These are phyloP conservation scores for Scenedesmus sp. DNA, from an alignment of 163 green algal species.

Conservation along the genomic window DNA sequence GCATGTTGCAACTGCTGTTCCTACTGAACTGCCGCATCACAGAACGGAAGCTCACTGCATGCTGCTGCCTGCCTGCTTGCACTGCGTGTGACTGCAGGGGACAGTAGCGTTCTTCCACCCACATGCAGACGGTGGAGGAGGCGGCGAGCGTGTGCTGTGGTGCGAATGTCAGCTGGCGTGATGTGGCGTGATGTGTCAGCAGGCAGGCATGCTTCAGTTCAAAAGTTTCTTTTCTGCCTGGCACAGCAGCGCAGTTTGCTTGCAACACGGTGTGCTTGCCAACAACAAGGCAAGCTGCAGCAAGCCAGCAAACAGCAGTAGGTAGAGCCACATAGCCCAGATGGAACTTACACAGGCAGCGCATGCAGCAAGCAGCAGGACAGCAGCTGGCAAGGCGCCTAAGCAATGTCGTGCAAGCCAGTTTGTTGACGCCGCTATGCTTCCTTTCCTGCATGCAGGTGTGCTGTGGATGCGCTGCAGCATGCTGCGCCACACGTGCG, in stretches of 20 bases:
- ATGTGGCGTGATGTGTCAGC: background rate
- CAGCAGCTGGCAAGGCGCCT: background rate
- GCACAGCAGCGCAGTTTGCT: background rate
- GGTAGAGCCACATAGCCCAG: background rate
- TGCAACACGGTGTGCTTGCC: background rate
- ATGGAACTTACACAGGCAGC: background rate
- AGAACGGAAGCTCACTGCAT: background rate
- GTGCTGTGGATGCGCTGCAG: slow-evolving; percentile 82
- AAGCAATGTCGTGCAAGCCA: background rate
- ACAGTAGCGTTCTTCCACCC: slow-evolving; percentile 95
- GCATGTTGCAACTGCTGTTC: background rate
- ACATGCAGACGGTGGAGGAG: slow-evolving; percentile 92
- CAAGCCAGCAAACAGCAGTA: background rate
- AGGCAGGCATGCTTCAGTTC: background rate
- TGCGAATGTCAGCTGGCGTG: slow-evolving; percentile 49
- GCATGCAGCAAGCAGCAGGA: background rate
- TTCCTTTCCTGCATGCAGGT: slow-evolving; percentile 70
- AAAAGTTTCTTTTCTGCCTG: background rate
- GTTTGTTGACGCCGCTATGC: background rate
- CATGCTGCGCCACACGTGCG: slow-evolving; percentile 60
- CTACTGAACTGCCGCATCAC: background rate
- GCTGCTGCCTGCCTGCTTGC: background rate
- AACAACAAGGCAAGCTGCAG: background rate
- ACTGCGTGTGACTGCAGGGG: slow-evolving; percentile 48
- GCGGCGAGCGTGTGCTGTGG: slow-evolving; percentile 97